Percentiles rank a stretch among this genome's conserved stretches.
Conservation (phyloP, 257 asterid species). For the Solanum rostratum region DNA sequence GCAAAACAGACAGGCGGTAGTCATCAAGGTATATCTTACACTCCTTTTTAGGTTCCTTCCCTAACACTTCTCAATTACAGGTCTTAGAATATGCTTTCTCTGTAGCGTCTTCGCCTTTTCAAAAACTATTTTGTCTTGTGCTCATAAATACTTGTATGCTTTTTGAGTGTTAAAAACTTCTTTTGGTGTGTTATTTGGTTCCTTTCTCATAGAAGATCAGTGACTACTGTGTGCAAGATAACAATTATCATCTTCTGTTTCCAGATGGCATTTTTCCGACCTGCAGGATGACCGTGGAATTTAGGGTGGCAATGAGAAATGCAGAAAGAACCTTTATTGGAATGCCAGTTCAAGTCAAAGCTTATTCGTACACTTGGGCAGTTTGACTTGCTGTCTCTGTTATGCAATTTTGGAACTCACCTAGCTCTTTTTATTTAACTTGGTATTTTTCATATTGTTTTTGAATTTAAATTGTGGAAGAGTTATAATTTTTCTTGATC, state of each 20-base stretch:
- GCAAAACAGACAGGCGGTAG: slow-evolving; percentile 84
- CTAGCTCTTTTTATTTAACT: neutral
- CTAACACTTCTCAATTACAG: neutral
- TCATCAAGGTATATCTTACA: slow-evolving; percentile 25
- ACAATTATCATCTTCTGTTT: neutral
- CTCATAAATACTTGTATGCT: neutral
- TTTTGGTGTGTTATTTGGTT: neutral
- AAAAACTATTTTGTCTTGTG: neutral
- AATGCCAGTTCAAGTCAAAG: neutral
- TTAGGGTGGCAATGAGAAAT: neutral
- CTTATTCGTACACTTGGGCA: neutral
- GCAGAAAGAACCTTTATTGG: neutral
- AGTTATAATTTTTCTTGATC: neutral
- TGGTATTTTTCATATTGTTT: neutral
- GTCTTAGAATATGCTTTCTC: neutral
- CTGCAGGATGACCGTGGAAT: neutral
- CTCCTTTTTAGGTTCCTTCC: neutral
- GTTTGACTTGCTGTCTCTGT: neutral
- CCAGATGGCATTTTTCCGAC: neutral
- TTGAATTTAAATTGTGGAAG: neutral
- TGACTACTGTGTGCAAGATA: neutral
- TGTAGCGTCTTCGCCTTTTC: neutral
- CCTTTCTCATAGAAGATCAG: neutral
- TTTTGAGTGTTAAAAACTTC: neutral
- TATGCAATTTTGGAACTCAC: neutral